Evolutionary conservation across 345 rosid genomes (phyloP), one percentile per base, ranked within the genome.

Genomic region (Hibiscus tridactylites): DNA sequence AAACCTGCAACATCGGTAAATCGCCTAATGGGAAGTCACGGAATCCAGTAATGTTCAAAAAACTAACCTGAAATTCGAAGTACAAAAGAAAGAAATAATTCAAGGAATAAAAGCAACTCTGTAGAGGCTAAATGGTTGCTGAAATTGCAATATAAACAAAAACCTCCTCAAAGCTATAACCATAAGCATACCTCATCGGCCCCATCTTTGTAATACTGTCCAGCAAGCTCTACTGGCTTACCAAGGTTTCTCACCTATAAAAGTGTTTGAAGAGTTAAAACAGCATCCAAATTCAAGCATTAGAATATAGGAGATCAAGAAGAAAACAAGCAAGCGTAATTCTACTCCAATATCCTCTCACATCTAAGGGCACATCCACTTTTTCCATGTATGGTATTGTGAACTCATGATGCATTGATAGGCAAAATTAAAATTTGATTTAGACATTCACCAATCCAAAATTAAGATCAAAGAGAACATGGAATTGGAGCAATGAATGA

Each of bases 1-100:
- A 73, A 77, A 96, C 97, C 97, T 96, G 90, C 77, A 92, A 70
- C 99, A 96, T 96, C 11, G 98, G 99, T 86, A 96, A 79, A 81
- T 96, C 98, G 2, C 98, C 98, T 59, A 96, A 73, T 50, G 98
- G 99, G 75, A 92, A 96, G 83, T 91, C 96, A 0, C 96, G 96
- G 83, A 92, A 96, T 61, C 93, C 97, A 9, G 96, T 92, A 63
- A 96, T 91, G 82, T 91, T 96, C 83, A 96, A 76, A 78, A 92
- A 96, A 74, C 96, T 95, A 65, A 92, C 86, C 98, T 92, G 86
- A 74, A 88, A 78, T 68, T 57, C 73, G 79, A 76, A 5, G 50
- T 24, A 69, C 21, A 56, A 54, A 50, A 70, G 57, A 70, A 69
- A 65, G 10, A 39, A 62, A 61, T 16, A 64, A 61, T 29, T 49